Conservation (phyloP, 2,329 filamentous ascomycete species). For the Exophiala aquamarina region DNA sequence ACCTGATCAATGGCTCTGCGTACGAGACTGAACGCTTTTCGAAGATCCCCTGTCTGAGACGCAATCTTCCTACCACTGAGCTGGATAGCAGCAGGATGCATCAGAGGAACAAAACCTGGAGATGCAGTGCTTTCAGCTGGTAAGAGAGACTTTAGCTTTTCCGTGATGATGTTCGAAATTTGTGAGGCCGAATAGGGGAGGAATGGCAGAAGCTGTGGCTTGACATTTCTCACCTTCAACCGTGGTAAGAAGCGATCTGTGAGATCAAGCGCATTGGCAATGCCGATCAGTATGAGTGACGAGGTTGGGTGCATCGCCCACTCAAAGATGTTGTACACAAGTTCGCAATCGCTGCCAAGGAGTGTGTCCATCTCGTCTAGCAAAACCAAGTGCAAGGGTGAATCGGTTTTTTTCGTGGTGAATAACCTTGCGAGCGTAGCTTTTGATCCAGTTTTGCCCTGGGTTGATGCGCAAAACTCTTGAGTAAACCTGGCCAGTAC, state of each 20-base stretch:
- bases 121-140: slow-evolving; percentile 52
- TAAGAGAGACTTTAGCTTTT: slow-evolving; percentile 74
- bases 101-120: slow-evolving; percentile 72
- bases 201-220: slow-evolving; percentile 86
- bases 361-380: slow-evolving; percentile 96
- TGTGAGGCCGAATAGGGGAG: slow-evolving; percentile 87
- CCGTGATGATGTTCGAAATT: slow-evolving; percentile 82
- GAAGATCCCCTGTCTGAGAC: slow-evolving; percentile 87
- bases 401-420: slow-evolving; percentile 55
- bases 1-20: slow-evolving; percentile 85
- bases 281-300: slow-evolving; percentile 79
- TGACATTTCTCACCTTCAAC: slow-evolving; percentile 87
- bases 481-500: slow-evolving; percentile 78
- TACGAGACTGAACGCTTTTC: slow-evolving; percentile 94
- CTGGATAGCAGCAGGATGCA: slow-evolving; percentile 91
- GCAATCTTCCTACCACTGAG: slow-evolving; percentile 94
- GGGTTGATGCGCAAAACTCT: slow-evolving; percentile 62
- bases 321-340: slow-evolving; percentile 91
- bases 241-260: slow-evolving; percentile 93
- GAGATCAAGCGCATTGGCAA: slow-evolving; percentile 92
- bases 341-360: slow-evolving; percentile 81
- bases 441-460: slow-evolving; percentile 64
- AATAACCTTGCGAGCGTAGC: slow-evolving; percentile 71
- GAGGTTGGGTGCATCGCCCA: slow-evolving; percentile 87
- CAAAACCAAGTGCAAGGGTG: slow-evolving; percentile 72